These are phyloP conservation scores for Fusarium penzigii DNA, from an alignment of 2,329 filamentous ascomycete genomes.

Conservation along the genomic window DNA sequence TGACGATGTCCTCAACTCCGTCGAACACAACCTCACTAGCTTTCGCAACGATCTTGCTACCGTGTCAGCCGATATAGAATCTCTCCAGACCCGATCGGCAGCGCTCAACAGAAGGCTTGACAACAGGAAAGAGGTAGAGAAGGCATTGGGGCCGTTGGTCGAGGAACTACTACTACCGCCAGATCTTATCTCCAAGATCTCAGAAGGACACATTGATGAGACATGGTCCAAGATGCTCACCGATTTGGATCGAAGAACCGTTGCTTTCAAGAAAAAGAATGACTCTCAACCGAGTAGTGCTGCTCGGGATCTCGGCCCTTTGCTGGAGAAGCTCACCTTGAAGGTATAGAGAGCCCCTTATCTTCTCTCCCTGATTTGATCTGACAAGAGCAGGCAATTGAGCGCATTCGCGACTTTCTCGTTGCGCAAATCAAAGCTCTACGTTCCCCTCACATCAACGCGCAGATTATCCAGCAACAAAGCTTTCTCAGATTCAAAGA, in stretches of 20 bases:
- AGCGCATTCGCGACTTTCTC: slow-evolving; percentile 91
- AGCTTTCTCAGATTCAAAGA: slow-evolving; percentile 88
- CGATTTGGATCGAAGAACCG: slow-evolving; percentile 79
- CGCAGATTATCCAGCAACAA: slow-evolving; percentile 94
- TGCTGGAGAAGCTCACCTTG: slow-evolving; percentile 79
- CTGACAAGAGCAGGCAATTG: slow-evolving; percentile 63
- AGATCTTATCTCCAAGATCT: slow-evolving; percentile 78
- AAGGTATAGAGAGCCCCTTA: slow-evolving; percentile 55
- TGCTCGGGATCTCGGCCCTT: slow-evolving; percentile 77
- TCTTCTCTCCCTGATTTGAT: not conserved
- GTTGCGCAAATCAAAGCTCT: slow-evolving; percentile 94
- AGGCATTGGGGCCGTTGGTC: slow-evolving; percentile 80
- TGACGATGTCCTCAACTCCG: slow-evolving; percentile 89
- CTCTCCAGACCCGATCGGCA: slow-evolving; percentile 81
- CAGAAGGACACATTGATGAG: slow-evolving; percentile 87
- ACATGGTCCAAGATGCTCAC: slow-evolving; percentile 80
- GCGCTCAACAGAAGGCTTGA: slow-evolving; percentile 82
- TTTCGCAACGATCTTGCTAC: slow-evolving; percentile 91
- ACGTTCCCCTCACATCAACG: slow-evolving; percentile 93
- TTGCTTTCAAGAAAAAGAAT: slow-evolving; percentile 67
- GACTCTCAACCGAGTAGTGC: slow-evolving; percentile 70
- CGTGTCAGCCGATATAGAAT: slow-evolving; percentile 95
- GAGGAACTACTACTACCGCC: slow-evolving; percentile 92
- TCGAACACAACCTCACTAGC: slow-evolving; percentile 87
- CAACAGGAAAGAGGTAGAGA: slow-evolving; percentile 88